phyloP scores from a whole-genome alignment of 768 basidiomycete species.

The Rhodosporidiobolus sp. region DNA sequence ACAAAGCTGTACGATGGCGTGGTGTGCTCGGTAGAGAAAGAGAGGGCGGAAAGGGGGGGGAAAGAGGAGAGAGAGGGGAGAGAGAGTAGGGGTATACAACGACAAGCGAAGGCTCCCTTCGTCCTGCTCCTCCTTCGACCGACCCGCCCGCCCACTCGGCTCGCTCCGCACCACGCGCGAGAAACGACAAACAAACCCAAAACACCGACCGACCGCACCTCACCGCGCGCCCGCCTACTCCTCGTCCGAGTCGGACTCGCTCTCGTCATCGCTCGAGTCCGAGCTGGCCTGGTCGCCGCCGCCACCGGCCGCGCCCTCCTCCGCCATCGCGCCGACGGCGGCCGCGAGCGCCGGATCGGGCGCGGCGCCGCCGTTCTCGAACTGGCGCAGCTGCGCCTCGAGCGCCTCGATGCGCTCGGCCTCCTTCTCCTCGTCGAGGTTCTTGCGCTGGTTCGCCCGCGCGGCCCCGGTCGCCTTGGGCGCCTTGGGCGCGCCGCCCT shows the following conservation, averaged over 20 bases:
- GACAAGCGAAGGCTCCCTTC: neutral
- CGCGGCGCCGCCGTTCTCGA: conserved; percentile 56
- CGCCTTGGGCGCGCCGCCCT: conserved; percentile 29
- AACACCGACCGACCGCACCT: too few relatives aligned
- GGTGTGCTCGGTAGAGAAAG: too few relatives aligned
- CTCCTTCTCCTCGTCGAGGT: conserved; percentile 89
- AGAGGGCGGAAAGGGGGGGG: too few relatives aligned
- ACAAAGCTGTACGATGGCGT: neutral
- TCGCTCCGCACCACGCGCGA: neutral
- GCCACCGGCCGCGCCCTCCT: conserved; percentile 6
- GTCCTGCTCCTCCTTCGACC: neutral
- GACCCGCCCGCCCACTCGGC: neutral
- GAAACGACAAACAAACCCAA: neutral
- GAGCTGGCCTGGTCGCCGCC: conserved; percentile 36
- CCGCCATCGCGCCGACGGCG: neutral
- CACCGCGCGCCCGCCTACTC: neutral
- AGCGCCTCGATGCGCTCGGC: conserved; percentile 89
- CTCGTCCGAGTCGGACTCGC: conserved; percentile 33
- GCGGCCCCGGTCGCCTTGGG: conserved; percentile 21
- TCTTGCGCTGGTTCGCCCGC: conserved; percentile 39
- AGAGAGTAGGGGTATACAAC: too few relatives aligned
- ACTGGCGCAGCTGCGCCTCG: conserved; percentile 80
- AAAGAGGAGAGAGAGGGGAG: too few relatives aligned
- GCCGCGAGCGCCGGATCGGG: neutral
- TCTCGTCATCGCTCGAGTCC: conserved; percentile 27